phyloP scores from a whole-genome alignment of 768 basidiomycete species.

The Hericium erinaceus region DNA sequence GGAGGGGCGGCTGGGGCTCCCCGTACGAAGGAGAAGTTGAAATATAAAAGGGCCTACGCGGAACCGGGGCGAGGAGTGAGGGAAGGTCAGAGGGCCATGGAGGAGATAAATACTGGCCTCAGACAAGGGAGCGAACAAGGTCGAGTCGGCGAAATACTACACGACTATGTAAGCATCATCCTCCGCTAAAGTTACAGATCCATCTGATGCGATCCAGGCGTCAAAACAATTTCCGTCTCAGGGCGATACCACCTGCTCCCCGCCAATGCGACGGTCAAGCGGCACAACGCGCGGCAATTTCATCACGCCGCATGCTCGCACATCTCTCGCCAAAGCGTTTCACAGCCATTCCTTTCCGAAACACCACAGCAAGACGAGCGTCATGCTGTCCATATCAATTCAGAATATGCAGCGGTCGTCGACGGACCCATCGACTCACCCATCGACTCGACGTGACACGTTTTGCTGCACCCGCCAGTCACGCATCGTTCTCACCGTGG shows the following conservation, averaged over 20 bases:
- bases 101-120: constrained; percentile 1
- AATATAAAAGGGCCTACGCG: neutral
- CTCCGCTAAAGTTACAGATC: neutral
- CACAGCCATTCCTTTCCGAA: too few species aligned
- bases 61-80: neutral
- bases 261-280: neutral
- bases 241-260: neutral
- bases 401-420: too few species aligned
- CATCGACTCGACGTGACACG: too few species aligned
- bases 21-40: neutral
- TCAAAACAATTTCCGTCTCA: neutral
- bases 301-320: too few species aligned
- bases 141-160: neutral
- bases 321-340: too few species aligned
- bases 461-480: too few species aligned
- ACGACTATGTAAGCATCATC: neutral
- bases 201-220: neutral
- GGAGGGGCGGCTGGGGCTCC: neutral
- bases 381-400: too few species aligned
- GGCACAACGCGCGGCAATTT: neutral
- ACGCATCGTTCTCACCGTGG: too few species aligned
- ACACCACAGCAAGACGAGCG: too few species aligned
- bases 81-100: neutral
- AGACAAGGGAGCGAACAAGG: neutral
- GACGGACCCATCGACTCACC: too few species aligned